Conservation (phyloP, 768 basidiomycete genomes). For the Tylopilus vinaceipallidus region DNA sequence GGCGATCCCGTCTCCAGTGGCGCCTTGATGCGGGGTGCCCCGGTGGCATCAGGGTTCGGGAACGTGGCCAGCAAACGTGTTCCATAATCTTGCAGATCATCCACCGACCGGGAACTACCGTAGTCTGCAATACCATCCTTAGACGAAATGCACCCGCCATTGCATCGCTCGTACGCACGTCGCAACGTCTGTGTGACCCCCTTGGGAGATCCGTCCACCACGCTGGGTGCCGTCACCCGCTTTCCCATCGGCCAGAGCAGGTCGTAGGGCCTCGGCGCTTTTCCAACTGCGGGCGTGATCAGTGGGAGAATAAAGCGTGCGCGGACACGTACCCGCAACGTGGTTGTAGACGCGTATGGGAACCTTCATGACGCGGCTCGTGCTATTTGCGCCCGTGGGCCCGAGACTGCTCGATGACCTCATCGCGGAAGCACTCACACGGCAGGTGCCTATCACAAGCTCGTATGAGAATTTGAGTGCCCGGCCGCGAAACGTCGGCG, state of each 20-base stretch:
- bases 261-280: conserved; percentile 68
- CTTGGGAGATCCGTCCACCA: conserved; percentile 23
- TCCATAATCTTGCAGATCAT: conserved; percentile 55
- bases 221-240: conserved; percentile 28
- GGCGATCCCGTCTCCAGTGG: conserved; percentile 27
- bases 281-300: conserved; percentile 41
- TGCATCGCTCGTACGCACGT: conserved; percentile 17
- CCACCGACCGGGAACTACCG: conserved; percentile 30
- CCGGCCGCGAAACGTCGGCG: conserved; percentile 88
- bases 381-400: conserved; percentile 43
- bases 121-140: conserved; percentile 13
- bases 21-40: conserved; percentile 24
- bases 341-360: conserved; percentile 90
- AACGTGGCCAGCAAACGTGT: conserved; percentile 48
- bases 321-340: conserved; percentile 60
- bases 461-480: conserved; percentile 86
- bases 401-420: conserved; percentile 32
- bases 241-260: conserved; percentile 73
- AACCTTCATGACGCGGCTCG: conserved; percentile 82
- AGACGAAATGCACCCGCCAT: no score
- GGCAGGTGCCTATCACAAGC: conserved; percentile 84
- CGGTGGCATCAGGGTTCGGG: conserved; percentile 31
- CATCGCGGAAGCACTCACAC: conserved; percentile 43
- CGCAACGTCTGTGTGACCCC: conserved; percentile 2
- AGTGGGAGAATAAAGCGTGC: conserved; percentile 1